Conservation (phyloP, 1,139 yeast species). For the Suhomyces guaymorum region DNA sequence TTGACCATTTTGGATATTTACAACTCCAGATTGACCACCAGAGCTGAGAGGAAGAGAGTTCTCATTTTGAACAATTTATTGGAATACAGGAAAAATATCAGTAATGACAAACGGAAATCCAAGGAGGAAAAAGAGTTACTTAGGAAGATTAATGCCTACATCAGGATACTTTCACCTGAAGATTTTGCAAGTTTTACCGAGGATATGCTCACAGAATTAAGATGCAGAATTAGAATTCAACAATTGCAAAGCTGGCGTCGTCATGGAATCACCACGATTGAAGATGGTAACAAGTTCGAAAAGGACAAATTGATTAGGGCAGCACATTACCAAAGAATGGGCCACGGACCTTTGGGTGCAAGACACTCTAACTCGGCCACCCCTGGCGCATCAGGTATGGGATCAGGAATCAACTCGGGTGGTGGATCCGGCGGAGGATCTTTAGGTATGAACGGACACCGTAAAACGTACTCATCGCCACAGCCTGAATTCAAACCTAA, state of each 20-base stretch:
- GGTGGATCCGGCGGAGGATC: constrained; percentile 4
- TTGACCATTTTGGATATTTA: constrained; percentile 85
- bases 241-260: constrained; percentile 93
- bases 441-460: constrained; percentile 18
- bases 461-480: constrained; percentile 30
- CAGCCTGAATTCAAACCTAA: constrained; percentile 47
- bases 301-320: constrained; percentile 73
- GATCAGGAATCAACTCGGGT: constrained; percentile 8
- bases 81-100: constrained; percentile 80
- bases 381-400: constrained; percentile 10
- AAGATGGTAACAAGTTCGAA: constrained; percentile 83
- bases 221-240: constrained; percentile 76
- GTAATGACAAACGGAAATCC: constrained; percentile 73
- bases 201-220: constrained; percentile 75
- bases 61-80: constrained; percentile 73
- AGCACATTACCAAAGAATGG: constrained; percentile 63
- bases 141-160: constrained; percentile 75
- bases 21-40: constrained; percentile 81
- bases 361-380: constrained; percentile 22
- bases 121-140: constrained; percentile 87
- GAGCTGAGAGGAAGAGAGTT: constrained; percentile 89
- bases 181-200: constrained; percentile 76
- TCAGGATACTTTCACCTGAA: constrained; percentile 73
- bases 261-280: constrained; percentile 82
- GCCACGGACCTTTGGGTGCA: constrained; percentile 40